A percentile compares a stretch with the other conserved stretches of the same genome.
phyloP scores from a whole-genome alignment of 208 protist species.

The Trypanosoma cruzi region DNA sequence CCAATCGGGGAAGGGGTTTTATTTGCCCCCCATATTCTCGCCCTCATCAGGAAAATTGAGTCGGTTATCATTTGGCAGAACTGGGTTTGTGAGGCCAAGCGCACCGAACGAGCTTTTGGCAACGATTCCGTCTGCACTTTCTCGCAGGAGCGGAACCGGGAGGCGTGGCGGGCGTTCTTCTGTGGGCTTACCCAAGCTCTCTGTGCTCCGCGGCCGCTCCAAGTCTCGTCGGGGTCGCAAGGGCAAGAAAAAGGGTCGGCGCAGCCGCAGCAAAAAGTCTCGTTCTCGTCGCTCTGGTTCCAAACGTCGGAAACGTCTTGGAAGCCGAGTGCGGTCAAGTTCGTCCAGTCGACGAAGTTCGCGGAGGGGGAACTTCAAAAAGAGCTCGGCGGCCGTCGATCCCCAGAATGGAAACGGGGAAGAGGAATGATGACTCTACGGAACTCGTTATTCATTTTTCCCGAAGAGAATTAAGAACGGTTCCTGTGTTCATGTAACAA shows the following conservation, averaged over 20 bases:
- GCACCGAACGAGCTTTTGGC: constrained; percentile 22
- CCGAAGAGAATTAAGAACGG: neutral
- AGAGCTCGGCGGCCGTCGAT: neutral
- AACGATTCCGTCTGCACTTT: neutral
- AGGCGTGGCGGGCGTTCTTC: constrained; percentile 6
- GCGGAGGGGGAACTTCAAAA: neutral
- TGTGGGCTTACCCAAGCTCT: neutral
- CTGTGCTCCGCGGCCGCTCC: neutral
- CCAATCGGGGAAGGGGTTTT: neutral
- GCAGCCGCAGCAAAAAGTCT: constrained; percentile 13
- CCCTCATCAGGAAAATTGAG: neutral
- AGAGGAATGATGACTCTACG: neutral
- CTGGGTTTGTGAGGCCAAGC: constrained; percentile 8
- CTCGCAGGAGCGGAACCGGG: constrained; percentile 3
- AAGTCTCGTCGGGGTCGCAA: constrained; percentile 5
- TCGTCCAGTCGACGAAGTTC: neutral
- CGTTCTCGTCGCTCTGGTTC: constrained; percentile 16
- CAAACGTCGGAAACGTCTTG: constrained; percentile 4
- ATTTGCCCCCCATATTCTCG: constrained; percentile 16
- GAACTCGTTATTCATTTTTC: neutral
- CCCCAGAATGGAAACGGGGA: neutral
- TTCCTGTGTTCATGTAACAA: neutral
- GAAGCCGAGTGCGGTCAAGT: neutral
- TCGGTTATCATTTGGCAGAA: constrained; percentile 17
- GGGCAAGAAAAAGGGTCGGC: constrained; percentile 10